Evolutionary conservation across 805 yeast species (phyloP).

Genomic region (Wickerhamiella azymoides): DNA sequence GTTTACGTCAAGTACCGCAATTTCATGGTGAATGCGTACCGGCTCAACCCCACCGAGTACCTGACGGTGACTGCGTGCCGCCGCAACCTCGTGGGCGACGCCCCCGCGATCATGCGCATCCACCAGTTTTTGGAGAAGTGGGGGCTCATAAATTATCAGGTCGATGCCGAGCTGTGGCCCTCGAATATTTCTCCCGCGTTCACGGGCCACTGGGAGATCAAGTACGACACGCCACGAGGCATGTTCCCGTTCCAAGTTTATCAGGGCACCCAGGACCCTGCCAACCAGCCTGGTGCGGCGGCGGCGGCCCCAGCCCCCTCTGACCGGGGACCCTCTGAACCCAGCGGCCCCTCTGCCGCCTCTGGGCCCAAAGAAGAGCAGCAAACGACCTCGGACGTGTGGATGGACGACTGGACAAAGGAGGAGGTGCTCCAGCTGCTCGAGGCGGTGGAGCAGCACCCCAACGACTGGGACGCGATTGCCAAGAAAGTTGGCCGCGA

Average conservation of each 20-base stretch:
- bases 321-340: not conserved
- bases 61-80: constrained; percentile 82
- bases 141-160: constrained; percentile 91
- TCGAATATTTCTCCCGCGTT: constrained; percentile 50
- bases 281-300: constrained; percentile 11
- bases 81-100: constrained; percentile 83
- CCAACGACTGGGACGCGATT: constrained; percentile 69
- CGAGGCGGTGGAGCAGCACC: constrained; percentile 45
- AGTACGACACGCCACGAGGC: constrained; percentile 82
- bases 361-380: constrained; percentile 12
- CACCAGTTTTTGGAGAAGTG: constrained; percentile 76
- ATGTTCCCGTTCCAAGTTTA: constrained; percentile 81
- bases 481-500: constrained; percentile 47
- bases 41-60: constrained; percentile 81
- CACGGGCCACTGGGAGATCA: constrained; percentile 63
- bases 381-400: constrained; percentile 3
- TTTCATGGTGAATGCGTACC: constrained; percentile 75
- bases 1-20: constrained; percentile 72
- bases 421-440: constrained; percentile 48
- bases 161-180: constrained; percentile 64
- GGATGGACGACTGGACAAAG: constrained; percentile 43
- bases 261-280: constrained; percentile 43
- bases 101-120: constrained; percentile 71
- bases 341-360: not conserved
- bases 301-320: not conserved